Evolutionary conservation across 2,329 filamentous ascomycete species (phyloP), one percentile per base, ranked within the genome.

Genomic region (Hypoxylon sp.): DNA sequence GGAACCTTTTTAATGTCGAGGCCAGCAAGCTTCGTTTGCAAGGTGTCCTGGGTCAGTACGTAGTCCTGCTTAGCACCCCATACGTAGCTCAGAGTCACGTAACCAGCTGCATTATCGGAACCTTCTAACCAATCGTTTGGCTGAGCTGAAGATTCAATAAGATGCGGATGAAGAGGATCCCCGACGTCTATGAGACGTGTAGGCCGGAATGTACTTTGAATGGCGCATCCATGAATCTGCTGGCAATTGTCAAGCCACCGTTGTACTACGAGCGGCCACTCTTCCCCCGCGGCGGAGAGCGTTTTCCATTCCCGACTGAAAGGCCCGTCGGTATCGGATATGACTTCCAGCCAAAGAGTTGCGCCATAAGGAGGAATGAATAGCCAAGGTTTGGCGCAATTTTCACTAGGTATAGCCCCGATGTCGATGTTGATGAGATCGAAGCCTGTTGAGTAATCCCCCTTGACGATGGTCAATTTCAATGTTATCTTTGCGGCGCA

Each of bases 341-440:
- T 48, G 3, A 61, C 37, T 37, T 61, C 58, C 8, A 54, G 20
- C 58, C 58, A 61, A 22, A 61, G 58, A 14, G 58, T 61, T 30
- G 35, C 49, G 11, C 58, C 58, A 30, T 61, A 61, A 53, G 58
- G 49, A 27, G 58, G 17, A 13, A 61, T 61, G 30, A 61, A 61
- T 54, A 61, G 35, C 58, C 58, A 61, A 44, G 58, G 58, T 20
- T 61, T 61, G 14, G 37, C 10, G 20, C 58, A 61, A 1, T 35
- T 20, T 48, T 61, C 58, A 35, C 37, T 61, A 13, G 58, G 58
- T 37, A 17, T 61, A 54, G 58, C 49, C 20, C 11, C 13, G 22
- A 61, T 61, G 31, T 61, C 49, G 33, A 61, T 61, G 25, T 53
- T 54, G 13, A 61, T 61, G 27, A 61, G 58, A 11, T 61, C 58